phyloP scores from a whole-genome alignment of 1,284 basidiomycete species.

The Somion occarium region DNA sequence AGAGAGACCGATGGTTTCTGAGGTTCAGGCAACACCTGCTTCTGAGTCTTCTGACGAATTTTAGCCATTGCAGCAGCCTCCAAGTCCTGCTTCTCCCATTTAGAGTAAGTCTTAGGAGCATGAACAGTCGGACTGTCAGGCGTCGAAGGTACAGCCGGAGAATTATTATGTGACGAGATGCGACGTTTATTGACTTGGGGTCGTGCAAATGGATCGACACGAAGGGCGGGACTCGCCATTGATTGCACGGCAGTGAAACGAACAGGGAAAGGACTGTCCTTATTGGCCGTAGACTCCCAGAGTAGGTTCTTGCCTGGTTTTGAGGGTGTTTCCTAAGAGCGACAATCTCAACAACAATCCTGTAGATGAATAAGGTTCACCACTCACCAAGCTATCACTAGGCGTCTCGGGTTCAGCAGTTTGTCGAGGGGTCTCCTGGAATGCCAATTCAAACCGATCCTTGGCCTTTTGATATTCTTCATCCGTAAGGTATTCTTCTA shows the following conservation, averaged over 20 bases:
- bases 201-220: slow-evolving; percentile 35
- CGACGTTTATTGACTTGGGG: slow-evolving; percentile 29
- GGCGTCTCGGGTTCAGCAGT: slow-evolving; percentile 38
- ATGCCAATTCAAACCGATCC: slow-evolving; percentile 54
- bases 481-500: slow-evolving; percentile 74
- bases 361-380: background rate
- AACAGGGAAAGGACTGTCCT: slow-evolving; percentile 27
- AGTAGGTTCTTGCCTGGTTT: slow-evolving; percentile 42
- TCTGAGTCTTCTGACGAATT: slow-evolving; percentile 25
- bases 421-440: slow-evolving; percentile 46
- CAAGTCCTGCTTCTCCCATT: slow-evolving; percentile 79
- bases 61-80: slow-evolving; percentile 70
- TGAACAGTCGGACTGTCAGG: slow-evolving; percentile 50
- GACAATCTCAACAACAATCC: slow-evolving; percentile 7
- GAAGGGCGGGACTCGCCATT: slow-evolving; percentile 35
- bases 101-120: slow-evolving; percentile 52
- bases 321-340: slow-evolving; percentile 29
- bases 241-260: slow-evolving; percentile 39
- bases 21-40: slow-evolving; percentile 7
- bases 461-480: slow-evolving; percentile 66
- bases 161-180: slow-evolving; percentile 31
- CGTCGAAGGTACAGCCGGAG: slow-evolving; percentile 28
- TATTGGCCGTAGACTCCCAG: slow-evolving; percentile 37
- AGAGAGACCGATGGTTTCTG: background rate
- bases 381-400: slow-evolving; percentile 24